Percentiles rank a stretch among this genome's conserved stretches.
Conservation (phyloP, 345 rosid genomes). For the Microthlaspi erraticum region DNA sequence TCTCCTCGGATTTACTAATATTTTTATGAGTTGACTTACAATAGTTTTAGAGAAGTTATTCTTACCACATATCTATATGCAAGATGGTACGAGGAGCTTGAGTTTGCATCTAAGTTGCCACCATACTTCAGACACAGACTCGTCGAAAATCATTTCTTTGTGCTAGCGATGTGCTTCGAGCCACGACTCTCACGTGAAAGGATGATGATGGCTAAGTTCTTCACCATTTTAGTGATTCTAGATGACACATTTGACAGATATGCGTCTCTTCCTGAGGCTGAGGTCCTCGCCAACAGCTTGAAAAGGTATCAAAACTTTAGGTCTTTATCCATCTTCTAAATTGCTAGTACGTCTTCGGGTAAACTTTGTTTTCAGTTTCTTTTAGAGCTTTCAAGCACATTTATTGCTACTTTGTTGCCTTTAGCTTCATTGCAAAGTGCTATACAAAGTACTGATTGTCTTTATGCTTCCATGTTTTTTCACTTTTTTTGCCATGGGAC, state of each 20-base stretch:
- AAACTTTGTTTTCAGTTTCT: no score
- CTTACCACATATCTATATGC: slow-evolving; percentile 3
- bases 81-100: slow-evolving; percentile 34
- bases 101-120: slow-evolving; percentile 25
- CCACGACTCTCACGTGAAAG: slow-evolving; percentile 25
- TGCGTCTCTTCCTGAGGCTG: not conserved
- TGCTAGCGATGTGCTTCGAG: slow-evolving; percentile 2
- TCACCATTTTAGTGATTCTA: not conserved
- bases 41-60: no score
- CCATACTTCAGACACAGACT: slow-evolving; percentile 31
- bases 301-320: not conserved
- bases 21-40: no score
- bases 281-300: not conserved
- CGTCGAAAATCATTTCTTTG: slow-evolving; percentile 3
- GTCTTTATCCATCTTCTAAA: no score
- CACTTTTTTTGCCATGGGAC: no score
- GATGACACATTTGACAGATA: slow-evolving; percentile 7
- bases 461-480: no score
- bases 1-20: not conserved
- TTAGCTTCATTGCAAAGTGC: no score
- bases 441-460: no score
- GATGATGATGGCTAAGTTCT: slow-evolving; percentile 10
- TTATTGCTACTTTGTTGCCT: no score
- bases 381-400: no score
- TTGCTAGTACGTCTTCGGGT: no score